phyloP scores from a whole-genome alignment of 441 rosid species.

The Populus hybrid region DNA sequence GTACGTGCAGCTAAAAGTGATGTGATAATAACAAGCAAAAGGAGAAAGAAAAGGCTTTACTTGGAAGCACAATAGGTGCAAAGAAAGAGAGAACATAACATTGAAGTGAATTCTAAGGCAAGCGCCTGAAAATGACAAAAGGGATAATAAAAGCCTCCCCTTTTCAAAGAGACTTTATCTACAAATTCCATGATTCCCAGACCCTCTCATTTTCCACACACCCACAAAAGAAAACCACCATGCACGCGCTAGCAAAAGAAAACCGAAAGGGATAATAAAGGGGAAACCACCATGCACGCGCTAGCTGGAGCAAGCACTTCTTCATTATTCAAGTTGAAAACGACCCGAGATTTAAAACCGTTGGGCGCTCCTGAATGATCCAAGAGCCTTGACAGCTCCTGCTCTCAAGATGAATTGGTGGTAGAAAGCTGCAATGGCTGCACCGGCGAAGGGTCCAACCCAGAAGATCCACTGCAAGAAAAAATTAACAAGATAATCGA shows the following conservation, averaged over 20 bases:
- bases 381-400: constrained; percentile 73
- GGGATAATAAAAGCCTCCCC: constrained; percentile 11
- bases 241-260: background rate
- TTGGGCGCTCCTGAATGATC: constrained; percentile 80
- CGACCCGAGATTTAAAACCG: background rate
- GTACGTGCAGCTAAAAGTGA: background rate
- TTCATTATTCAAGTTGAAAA: background rate
- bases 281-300: constrained; percentile 10
- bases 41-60: background rate
- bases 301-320: background rate
- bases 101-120: constrained; percentile 16
- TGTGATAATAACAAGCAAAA: background rate
- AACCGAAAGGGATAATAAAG: background rate
- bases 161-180: constrained; percentile 28
- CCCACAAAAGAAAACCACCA: constrained; percentile 4
- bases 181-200: constrained; percentile 22
- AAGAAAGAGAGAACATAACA: background rate
- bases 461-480: constrained; percentile 69
- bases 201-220: background rate
- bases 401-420: constrained; percentile 84
- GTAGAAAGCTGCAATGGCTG: constrained; percentile 86
- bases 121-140: constrained; percentile 2
- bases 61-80: background rate
- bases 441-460: constrained; percentile 91
- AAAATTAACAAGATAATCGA: background rate